phyloP scores from a whole-genome alignment of 352 stramenopile genomes.

The Peronospora belbahrii region DNA sequence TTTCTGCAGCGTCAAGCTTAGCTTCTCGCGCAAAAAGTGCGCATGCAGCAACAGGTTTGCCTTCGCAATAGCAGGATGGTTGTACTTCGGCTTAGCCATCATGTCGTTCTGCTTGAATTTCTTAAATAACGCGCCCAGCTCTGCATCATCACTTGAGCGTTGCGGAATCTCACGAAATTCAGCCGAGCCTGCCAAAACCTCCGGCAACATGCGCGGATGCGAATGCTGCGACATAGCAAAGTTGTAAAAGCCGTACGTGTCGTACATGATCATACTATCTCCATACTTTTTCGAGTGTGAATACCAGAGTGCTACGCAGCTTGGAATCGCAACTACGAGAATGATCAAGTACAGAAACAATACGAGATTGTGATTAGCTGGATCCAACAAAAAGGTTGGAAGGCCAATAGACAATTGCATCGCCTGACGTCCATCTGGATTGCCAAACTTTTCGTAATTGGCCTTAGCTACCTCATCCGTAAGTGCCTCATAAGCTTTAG shows the following conservation, averaged over 20 bases:
- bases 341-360: conserved; percentile 97
- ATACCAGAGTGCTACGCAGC: conserved; percentile 92
- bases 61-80: conserved; percentile 79
- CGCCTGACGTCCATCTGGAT: conserved; percentile 96
- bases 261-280: conserved; percentile 99
- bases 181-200: conserved; percentile 88
- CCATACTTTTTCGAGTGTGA: conserved; percentile 97
- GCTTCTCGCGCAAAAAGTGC: conserved; percentile 89
- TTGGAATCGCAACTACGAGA: conserved; percentile 97
- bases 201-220: conserved; percentile 91
- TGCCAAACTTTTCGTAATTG: conserved; percentile 98
- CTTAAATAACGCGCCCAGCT: conserved; percentile 58
- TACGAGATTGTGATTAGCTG: conserved; percentile 96
- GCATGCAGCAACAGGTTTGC: conserved; percentile 91
- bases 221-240: conserved; percentile 93
- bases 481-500: conserved; percentile 91
- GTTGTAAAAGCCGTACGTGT: conserved; percentile 99
- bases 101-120: conserved; percentile 74
- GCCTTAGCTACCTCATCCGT: conserved; percentile 94
- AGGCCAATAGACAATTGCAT: conserved; percentile 94
- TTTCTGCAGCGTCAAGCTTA: conserved; percentile 51
- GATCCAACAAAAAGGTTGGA: conserved; percentile 95
- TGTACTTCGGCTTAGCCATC: conserved; percentile 81
- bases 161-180: conserved; percentile 86
- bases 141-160: conserved; percentile 48